phyloP scores from a whole-genome alignment of 2,329 filamentous ascomycete species.

The Elsinoe batatas region DNA sequence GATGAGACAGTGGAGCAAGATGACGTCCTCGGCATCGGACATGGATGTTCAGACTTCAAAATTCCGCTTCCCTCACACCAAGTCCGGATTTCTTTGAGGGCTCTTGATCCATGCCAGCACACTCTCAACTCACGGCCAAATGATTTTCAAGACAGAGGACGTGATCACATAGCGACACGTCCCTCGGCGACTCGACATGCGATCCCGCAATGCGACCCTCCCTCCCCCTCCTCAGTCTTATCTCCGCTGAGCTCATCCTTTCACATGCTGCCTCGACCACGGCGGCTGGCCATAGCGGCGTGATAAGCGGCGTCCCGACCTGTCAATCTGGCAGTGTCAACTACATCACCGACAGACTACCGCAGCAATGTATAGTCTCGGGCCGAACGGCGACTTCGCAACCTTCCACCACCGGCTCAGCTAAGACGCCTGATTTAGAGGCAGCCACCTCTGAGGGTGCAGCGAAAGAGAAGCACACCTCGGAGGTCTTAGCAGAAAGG shows the following conservation, averaged over 20 bases:
- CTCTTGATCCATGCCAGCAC: background rate
- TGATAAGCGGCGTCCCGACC: slow-evolving; percentile 20
- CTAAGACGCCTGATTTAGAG: background rate
- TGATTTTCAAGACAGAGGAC: background rate
- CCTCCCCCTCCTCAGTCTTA: background rate
- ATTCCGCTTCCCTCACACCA: background rate
- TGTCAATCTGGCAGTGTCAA: slow-evolving; percentile 57
- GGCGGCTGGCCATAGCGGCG: background rate
- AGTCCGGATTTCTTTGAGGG: background rate
- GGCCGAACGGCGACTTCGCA: slow-evolving; percentile 34
- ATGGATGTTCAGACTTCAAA: background rate
- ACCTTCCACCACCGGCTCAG: slow-evolving; percentile 6
- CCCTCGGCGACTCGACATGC: background rate
- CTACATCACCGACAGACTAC: slow-evolving; percentile 69
- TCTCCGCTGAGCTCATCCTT: slow-evolving; percentile 3
- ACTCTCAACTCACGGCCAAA: background rate
- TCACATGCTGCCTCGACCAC: background rate
- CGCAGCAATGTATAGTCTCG: slow-evolving; percentile 65
- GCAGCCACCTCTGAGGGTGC: background rate
- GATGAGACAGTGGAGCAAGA: background rate
- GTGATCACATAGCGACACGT: background rate
- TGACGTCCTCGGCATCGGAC: background rate
- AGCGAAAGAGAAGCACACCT: background rate
- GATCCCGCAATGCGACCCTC: slow-evolving; percentile 5
- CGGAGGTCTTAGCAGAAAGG: background rate